Conservation (phyloP, 305 asterid species). For the Fraxinus albicans region DNA sequence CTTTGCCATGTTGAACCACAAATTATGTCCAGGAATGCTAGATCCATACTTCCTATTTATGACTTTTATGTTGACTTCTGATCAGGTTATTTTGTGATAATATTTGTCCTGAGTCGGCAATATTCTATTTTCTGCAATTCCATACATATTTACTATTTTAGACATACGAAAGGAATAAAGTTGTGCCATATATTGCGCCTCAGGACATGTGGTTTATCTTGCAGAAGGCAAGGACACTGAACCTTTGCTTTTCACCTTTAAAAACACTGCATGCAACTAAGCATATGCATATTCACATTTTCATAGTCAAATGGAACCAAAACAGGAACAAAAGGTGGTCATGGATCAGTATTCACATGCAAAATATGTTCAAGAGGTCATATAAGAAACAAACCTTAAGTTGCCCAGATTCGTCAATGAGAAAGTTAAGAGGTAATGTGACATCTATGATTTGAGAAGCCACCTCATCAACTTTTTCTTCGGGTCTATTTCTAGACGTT, state of each 20-base stretch:
- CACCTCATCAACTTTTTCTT: slow-evolving; percentile 53
- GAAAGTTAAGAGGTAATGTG: slow-evolving; percentile 82
- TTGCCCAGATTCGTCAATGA: slow-evolving; percentile 76
- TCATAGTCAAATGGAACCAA: background rate
- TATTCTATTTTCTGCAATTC: background rate
- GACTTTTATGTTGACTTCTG: background rate
- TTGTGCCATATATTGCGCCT: background rate
- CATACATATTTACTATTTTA: background rate
- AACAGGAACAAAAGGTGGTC: background rate
- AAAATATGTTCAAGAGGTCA: slow-evolving; percentile 3
- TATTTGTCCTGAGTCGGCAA: background rate
- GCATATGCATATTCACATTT: background rate
- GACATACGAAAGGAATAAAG: background rate
- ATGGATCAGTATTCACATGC: background rate
- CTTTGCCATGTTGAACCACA: background rate
- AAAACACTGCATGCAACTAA: background rate
- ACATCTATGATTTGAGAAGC: slow-evolving; percentile 74
- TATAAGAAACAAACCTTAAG: slow-evolving; percentile 69
- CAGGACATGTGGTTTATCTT: background rate
- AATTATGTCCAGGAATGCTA: background rate
- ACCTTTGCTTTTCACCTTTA: background rate
- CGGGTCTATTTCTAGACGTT: slow-evolving; percentile 34
- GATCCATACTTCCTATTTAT: background rate
- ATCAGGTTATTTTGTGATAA: background rate
- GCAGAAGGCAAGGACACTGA: background rate